phyloP scores from a whole-genome alignment of 148 eudicot genomes.

The Pouteria glomerata region DNA sequence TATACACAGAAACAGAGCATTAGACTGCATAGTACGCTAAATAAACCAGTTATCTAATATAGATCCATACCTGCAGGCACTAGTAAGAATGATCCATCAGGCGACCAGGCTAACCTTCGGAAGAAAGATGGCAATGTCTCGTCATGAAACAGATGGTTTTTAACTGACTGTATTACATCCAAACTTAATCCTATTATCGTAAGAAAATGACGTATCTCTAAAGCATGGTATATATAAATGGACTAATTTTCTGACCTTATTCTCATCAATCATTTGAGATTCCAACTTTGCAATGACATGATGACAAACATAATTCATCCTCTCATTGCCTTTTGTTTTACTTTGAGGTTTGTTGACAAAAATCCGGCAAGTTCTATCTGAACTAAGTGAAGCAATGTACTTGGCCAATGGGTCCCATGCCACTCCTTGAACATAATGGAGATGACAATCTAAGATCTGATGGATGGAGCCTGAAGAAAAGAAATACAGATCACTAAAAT shows the following conservation, averaged over 20 bases:
- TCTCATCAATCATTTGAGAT: constrained; percentile 52
- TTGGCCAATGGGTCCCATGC: constrained; percentile 93
- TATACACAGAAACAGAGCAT: not conserved
- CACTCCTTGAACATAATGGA: constrained; percentile 96
- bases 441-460: constrained; percentile 91
- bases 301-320: constrained; percentile 67
- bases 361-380: constrained; percentile 85
- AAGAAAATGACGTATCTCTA: not conserved
- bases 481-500: constrained; percentile 13
- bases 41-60: not conserved
- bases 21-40: not conserved
- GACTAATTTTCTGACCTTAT: constrained; percentile 52
- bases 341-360: constrained; percentile 73
- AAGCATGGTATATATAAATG: not conserved
- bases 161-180: constrained; percentile 49
- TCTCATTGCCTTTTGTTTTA: constrained; percentile 66
- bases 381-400: constrained; percentile 85
- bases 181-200: not conserved
- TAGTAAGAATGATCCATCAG: constrained; percentile 92
- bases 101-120: constrained; percentile 94
- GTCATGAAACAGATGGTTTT: constrained; percentile 82
- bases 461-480: constrained; percentile 59
- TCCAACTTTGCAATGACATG: constrained; percentile 73
- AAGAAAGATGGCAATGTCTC: constrained; percentile 98
- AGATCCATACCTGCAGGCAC: constrained; percentile 80